Evolutionary conservation across 1,284 basidiomycete species (phyloP), one percentile per base, ranked within the genome.

Genomic region (Erythrobasidium hasegawianum): DNA sequence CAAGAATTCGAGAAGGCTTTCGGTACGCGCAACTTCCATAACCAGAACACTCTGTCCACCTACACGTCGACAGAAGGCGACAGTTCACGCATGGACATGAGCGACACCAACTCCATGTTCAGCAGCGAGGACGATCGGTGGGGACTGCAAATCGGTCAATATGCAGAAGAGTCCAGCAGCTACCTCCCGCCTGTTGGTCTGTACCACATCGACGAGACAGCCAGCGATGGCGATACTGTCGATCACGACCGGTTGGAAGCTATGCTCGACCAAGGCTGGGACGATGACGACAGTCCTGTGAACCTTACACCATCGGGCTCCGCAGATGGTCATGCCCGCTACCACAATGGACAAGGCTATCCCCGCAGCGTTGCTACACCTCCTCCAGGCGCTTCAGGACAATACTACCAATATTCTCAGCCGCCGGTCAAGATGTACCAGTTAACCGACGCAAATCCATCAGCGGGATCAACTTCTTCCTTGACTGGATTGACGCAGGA

Each of bases 221-320:
- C 54, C 29, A 65, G 65, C 26, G 81, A 80, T 29, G 87, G 84
- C 10, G 82, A 84, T 71, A 85, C 86, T 4, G 80, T 94, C 10
- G 87, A 84, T 43, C 83, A 81, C 69, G 82, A 85, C 27, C 89
- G 94, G 74, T 80, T 96, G 71, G 88, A 92, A 75, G 88, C 88
- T 27, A 92, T 95, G 83, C 81, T 96, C 56, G 89, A 96, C 71
- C 81, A 81, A 59, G 92, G 91, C 2, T 95, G 92, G 76, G 89
- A 92, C 70, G 87, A 90, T 68, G 69, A 70, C 16, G 69, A 71
- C 18, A 29, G 39, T n/a, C 47, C 53, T 11, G 62, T 50, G 22
- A 65, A 47, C 4, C 27, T 65, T 20, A 65, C 62, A 2, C 62
- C 62, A 16, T 57, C 62, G 2, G 56, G 55, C 10, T 65, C 62